Percentiles rank a stretch among this genome's conserved stretches.
phyloP scores from a whole-genome alignment of 148 eudicot genomes.

The Vaccinium myrtillus region DNA sequence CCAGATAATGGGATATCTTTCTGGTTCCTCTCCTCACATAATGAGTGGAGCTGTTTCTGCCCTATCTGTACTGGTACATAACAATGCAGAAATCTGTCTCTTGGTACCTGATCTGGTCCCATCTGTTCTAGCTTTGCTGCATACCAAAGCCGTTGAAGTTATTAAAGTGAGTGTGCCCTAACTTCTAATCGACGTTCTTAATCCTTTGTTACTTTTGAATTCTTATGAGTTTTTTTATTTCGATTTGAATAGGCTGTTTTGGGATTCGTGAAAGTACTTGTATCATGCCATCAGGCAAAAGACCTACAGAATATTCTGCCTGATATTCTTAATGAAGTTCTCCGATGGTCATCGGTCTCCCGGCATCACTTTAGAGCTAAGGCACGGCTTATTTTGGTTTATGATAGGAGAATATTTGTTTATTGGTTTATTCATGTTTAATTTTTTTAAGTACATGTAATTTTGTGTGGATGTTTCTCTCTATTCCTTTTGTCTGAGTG shows the following conservation, averaged over 20 bases:
- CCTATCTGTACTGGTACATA: slow-evolving; percentile 71
- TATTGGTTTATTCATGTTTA: not conserved
- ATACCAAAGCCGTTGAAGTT: slow-evolving; percentile 79
- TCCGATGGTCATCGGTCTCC: slow-evolving; percentile 87
- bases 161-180: slow-evolving; percentile 61
- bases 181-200: slow-evolving; percentile 6
- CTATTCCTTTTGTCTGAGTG: not conserved
- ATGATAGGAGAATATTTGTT: not conserved
- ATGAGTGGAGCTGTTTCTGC: slow-evolving; percentile 92
- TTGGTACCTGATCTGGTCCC: slow-evolving; percentile 70
- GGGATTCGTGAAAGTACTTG: slow-evolving; percentile 88
- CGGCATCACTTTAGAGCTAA: slow-evolving; percentile 88
- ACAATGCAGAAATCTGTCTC: slow-evolving; percentile 57
- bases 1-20: slow-evolving; percentile 85
- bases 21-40: slow-evolving; percentile 83
- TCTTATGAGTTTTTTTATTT: slow-evolving; percentile 14
- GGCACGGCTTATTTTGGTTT: slow-evolving; percentile 29
- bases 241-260: slow-evolving; percentile 60
- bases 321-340: slow-evolving; percentile 53
- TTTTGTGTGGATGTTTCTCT: not conserved
- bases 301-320: slow-evolving; percentile 68
- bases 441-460: not conserved
- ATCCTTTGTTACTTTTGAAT: not conserved
- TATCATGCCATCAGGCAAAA: slow-evolving; percentile 52
- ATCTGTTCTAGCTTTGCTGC: slow-evolving; percentile 65